These are phyloP conservation scores for Delphinella strobiligena DNA, from an alignment of 2,329 filamentous ascomycete genomes.

Conservation along the genomic window DNA sequence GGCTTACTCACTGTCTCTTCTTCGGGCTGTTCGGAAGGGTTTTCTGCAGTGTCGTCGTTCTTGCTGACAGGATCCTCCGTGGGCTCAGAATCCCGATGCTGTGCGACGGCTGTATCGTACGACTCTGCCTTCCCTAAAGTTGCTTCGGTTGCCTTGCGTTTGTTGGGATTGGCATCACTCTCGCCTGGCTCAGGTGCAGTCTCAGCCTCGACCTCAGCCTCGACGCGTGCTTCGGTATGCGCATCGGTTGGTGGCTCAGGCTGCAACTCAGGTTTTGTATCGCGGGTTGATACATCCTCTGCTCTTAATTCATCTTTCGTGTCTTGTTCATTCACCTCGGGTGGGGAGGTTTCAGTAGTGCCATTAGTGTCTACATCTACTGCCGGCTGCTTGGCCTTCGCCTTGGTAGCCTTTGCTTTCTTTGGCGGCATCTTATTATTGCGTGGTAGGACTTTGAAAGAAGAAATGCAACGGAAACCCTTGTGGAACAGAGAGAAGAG, in stretches of 20 bases:
- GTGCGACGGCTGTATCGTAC: too few relatives aligned
- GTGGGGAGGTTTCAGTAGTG: background rate
- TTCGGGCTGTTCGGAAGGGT: constrained; percentile 1
- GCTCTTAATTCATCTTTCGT: background rate
- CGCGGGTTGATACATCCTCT: background rate
- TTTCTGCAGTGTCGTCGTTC: background rate
- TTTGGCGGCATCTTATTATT: too few relatives aligned
- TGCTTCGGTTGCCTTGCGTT: constrained; percentile 4
- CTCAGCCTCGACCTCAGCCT: background rate
- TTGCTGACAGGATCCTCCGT: background rate
- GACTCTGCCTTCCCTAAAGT: too few relatives aligned
- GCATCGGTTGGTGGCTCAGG: background rate
- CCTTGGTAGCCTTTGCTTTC: background rate
- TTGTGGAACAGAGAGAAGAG: too few relatives aligned
- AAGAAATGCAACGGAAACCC: too few relatives aligned
- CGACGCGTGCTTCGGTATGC: background rate
- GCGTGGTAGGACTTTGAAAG: too few relatives aligned
- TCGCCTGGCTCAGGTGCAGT: background rate
- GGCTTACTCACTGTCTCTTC: constrained; percentile 7
- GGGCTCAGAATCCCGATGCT: too few relatives aligned
- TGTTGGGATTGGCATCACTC: constrained; percentile 1
- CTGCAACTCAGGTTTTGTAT: too few relatives aligned
- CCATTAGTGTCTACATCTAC: background rate
- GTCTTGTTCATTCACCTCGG: background rate
- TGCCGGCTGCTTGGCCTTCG: background rate